Evolutionary conservation across 257 asterid species (phyloP).

Genomic region (Plantago elongata): DNA sequence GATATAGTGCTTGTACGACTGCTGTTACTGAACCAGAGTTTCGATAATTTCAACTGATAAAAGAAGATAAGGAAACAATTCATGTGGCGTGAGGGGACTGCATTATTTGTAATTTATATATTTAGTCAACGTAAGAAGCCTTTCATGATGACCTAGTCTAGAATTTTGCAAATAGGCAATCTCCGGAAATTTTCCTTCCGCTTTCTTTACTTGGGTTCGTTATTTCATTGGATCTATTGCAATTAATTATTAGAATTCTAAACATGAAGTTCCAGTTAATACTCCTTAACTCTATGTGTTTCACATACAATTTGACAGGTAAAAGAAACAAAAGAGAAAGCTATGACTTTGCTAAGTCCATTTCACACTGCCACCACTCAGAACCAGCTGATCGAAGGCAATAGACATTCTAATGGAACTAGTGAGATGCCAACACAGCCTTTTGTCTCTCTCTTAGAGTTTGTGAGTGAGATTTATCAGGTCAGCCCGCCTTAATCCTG

Average conservation of each 20-base stretch:
- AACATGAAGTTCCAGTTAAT: slow-evolving; percentile 4
- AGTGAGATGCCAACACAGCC: slow-evolving; percentile 48
- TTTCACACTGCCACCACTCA: slow-evolving; percentile 48
- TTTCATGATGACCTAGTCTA: no score
- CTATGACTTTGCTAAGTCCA: slow-evolving; percentile 71
- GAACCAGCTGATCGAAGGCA: slow-evolving; percentile 50
- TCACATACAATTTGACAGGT: slow-evolving; percentile 43
- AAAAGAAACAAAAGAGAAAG: slow-evolving; percentile 89
- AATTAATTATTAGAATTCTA: slow-evolving; percentile 10
- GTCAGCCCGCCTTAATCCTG: slow-evolving; percentile 33
- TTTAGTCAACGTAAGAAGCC: no score
- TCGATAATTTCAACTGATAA: no score
- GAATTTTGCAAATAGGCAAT: no score
- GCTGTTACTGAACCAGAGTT: no score
- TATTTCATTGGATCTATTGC: slow-evolving; percentile 10
- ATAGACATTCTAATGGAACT: slow-evolving; percentile 47
- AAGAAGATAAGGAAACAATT: no score
- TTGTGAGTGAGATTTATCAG: slow-evolving; percentile 94
- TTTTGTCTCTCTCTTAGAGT: slow-evolving; percentile 84
- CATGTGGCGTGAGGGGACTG: no score
- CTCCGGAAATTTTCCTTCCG: no score
- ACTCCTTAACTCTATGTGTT: slow-evolving; percentile 17
- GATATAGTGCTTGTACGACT: no score
- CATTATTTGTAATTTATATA: no score
- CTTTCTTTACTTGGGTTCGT: not conserved